These are phyloP conservation scores for Monosporascus sp. DNA, from an alignment of 2,329 filamentous ascomycete genomes.

Conservation along the genomic window DNA sequence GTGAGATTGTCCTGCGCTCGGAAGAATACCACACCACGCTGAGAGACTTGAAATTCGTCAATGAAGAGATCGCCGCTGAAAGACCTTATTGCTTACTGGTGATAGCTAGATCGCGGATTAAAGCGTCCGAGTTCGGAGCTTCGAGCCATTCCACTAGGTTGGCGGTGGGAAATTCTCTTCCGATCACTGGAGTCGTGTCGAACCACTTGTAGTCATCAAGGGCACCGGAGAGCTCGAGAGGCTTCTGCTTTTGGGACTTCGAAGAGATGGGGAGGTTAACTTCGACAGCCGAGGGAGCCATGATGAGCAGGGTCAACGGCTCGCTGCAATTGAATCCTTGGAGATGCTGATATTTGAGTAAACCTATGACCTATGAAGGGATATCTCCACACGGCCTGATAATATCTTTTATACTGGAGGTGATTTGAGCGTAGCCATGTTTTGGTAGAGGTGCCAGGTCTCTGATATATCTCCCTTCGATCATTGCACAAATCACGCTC, in stretches of 20 bases:
- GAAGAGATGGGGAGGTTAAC: neutral
- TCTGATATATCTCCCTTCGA: neutral
- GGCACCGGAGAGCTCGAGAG: constrained; percentile 35
- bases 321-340: neutral
- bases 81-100: constrained; percentile 3
- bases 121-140: constrained; percentile 27
- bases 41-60: constrained; percentile 30
- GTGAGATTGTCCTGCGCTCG: constrained; percentile 41
- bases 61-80: neutral
- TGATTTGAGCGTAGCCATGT: no score
- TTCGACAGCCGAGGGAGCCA: neutral
- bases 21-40: constrained; percentile 46
- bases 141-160: constrained; percentile 18
- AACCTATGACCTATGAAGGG: no score
- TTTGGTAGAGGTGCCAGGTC: no score
- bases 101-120: constrained; percentile 23
- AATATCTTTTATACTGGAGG: no score
- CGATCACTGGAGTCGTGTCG: constrained; percentile 29
- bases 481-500: neutral
- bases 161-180: constrained; percentile 27
- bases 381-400: no score
- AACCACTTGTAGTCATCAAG: constrained; percentile 34
- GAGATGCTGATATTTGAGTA: no score
- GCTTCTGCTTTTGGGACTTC: constrained; percentile 7
- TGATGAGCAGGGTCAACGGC: neutral